Conservation (phyloP, 257 asterid species). For the Petunia secreta region DNA sequence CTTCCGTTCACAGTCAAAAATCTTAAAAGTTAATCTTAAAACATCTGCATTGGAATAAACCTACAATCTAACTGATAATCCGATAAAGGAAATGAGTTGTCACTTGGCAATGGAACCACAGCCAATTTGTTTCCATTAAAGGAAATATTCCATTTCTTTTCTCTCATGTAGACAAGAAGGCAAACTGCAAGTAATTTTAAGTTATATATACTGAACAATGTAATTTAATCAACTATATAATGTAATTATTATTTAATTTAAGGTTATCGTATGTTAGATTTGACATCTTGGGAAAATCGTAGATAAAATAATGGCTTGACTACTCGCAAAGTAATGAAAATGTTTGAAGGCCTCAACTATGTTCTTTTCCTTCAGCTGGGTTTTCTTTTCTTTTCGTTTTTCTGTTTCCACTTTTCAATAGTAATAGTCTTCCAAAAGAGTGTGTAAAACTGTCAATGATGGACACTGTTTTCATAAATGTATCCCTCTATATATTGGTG, state of each 20-base stretch:
- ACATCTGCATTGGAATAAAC: not conserved
- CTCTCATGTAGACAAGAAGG: too few species aligned
- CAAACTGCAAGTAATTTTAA: too few species aligned
- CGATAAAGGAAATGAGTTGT: conserved; percentile 18
- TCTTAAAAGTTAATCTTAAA: too few species aligned
- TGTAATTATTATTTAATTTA: too few species aligned
- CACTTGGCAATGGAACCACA: conserved; percentile 30
- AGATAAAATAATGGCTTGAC: too few species aligned
- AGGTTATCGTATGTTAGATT: too few species aligned
- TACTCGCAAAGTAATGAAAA: not conserved
- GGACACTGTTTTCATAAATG: not conserved
- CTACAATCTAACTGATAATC: not conserved
- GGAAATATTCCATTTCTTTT: conserved; percentile 51
- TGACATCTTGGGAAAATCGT: too few species aligned
- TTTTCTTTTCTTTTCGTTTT: not conserved
- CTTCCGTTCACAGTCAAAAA: too few species aligned
- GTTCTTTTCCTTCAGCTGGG: too few species aligned
- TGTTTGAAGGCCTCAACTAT: not conserved
- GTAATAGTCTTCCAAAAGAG: not conserved
- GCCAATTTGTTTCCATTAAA: conserved; percentile 48
- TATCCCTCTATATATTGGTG: not conserved
- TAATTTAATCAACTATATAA: too few species aligned
- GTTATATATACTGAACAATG: too few species aligned
- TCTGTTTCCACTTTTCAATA: not conserved
- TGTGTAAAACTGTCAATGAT: not conserved